phyloP scores from a whole-genome alignment of 345 rosid genomes.

The Salix purpurea region DNA sequence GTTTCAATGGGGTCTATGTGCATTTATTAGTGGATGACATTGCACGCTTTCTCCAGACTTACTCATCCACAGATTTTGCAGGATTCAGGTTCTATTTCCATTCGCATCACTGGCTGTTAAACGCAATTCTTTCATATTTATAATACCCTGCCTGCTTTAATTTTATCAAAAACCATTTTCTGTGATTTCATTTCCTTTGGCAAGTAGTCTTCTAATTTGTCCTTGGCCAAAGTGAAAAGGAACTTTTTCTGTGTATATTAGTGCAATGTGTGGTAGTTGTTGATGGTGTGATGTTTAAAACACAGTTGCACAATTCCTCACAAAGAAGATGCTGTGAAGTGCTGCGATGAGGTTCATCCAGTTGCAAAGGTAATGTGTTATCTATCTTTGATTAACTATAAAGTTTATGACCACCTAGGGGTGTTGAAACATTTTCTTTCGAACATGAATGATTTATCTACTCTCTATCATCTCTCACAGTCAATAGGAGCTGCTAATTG shows the following conservation, averaged over 20 bases:
- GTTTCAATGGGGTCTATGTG: conserved; percentile 68
- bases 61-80: conserved; percentile 77
- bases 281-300: conserved; percentile 5
- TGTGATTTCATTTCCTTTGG: neutral
- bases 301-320: conserved; percentile 89
- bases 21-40: conserved; percentile 80
- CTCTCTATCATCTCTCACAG: conserved; percentile 40
- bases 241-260: neutral
- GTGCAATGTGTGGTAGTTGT: neutral
- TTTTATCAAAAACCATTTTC: conserved; percentile 6
- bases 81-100: conserved; percentile 71
- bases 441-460: conserved; percentile 8
- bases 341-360: conserved; percentile 86
- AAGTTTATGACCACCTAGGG: neutral
- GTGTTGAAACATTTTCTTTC: conserved; percentile 7
- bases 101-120: neutral
- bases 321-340: conserved; percentile 76
- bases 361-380: conserved; percentile 63
- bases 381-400: conserved; percentile 1
- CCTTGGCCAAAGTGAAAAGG: neutral
- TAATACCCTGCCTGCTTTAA: neutral
- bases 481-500: conserved; percentile 96
- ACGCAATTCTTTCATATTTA: neutral
- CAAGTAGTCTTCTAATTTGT: neutral
- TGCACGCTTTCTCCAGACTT: conserved; percentile 61